A percentile compares a stretch with the other conserved stretches of the same genome.
phyloP scores from a whole-genome alignment of 768 basidiomycete species.

The Leccinum truebloodii region DNA sequence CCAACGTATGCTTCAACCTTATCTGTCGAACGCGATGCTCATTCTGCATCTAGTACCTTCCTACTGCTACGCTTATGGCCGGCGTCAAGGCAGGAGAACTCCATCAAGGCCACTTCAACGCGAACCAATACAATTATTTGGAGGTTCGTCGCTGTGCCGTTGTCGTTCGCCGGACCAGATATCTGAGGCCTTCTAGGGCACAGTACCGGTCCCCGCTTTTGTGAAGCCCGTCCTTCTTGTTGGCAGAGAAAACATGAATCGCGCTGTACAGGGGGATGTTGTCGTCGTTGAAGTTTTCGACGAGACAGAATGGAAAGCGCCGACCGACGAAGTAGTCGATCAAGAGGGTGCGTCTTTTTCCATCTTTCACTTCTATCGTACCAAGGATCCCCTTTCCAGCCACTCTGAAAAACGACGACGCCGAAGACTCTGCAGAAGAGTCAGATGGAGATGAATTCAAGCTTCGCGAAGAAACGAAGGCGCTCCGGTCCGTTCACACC shows the following conservation, averaged over 20 bases:
- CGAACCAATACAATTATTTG: constrained; percentile 93
- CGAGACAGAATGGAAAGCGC: constrained; percentile 89
- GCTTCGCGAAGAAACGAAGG: constrained; percentile 46
- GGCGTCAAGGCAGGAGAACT: constrained; percentile 84
- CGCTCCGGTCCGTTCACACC: constrained; percentile 25
- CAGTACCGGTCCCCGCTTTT: constrained; percentile 71
- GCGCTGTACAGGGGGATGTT: constrained; percentile 90
- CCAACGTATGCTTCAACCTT: constrained; percentile 54
- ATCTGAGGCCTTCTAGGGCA: constrained; percentile 55
- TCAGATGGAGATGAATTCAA: constrained; percentile 41
- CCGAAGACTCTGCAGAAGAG: constrained; percentile 70
- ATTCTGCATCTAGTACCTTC: constrained; percentile 62
- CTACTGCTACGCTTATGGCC: constrained; percentile 67
- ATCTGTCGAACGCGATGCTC: not conserved
- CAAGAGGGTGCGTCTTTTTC: constrained; percentile 66
- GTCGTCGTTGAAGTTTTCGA: constrained; percentile 89
- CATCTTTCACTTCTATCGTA: not conserved
- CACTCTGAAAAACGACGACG: constrained; percentile 84
- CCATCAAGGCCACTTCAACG: constrained; percentile 93
- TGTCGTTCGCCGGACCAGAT: not conserved
- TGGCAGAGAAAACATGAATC: constrained; percentile 93
- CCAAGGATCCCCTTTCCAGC: constrained; percentile 41
- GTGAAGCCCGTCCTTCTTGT: constrained; percentile 79
- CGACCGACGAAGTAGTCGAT: constrained; percentile 90
- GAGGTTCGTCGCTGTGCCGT: constrained; percentile 53